A percentile compares a stretch with the other conserved stretches of the same genome.
phyloP scores from a whole-genome alignment of 78 protist species.

The Dictyostelium discoideum region DNA sequence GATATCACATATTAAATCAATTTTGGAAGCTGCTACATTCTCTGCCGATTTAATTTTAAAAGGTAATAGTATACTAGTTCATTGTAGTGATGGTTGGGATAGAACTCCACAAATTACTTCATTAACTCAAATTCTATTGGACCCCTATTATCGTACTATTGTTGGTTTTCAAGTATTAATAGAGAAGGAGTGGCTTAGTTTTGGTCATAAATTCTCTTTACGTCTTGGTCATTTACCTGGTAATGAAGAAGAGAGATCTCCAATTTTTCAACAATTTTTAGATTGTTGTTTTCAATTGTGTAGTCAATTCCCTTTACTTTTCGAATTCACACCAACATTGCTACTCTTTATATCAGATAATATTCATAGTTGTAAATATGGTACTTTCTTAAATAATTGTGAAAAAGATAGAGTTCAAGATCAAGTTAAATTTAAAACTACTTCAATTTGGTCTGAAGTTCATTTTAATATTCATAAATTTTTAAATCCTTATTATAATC shows the following conservation, averaged over 20 bases:
- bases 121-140: conserved; percentile 85
- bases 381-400: conserved; percentile 70
- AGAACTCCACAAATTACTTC: conserved; percentile 90
- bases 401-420: conserved; percentile 41
- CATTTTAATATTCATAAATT: neutral
- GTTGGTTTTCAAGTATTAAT: conserved; percentile 88
- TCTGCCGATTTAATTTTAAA: conserved; percentile 41
- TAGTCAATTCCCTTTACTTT: conserved; percentile 87
- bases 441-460: conserved; percentile 69
- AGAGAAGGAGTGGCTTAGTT: conserved; percentile 95
- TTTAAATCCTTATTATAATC: conserved; percentile 29
- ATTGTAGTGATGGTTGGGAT: conserved; percentile 94
- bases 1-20: conserved; percentile 9
- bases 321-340: conserved; percentile 89
- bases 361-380: conserved; percentile 55
- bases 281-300: conserved; percentile 91
- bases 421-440: conserved; percentile 31
- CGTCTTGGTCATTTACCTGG: conserved; percentile 53
- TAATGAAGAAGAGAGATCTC: conserved; percentile 82
- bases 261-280: conserved; percentile 95
- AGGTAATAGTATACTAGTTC: conserved; percentile 44
- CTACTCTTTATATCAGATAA: conserved; percentile 60
- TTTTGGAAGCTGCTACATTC: conserved; percentile 12
- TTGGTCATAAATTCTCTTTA: conserved; percentile 91
- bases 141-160: conserved; percentile 81